Base-by-base conservation (phyloP, 2,329 filamentous ascomycete genomes). In the Fonsecaea multimorphosa region DNA sequence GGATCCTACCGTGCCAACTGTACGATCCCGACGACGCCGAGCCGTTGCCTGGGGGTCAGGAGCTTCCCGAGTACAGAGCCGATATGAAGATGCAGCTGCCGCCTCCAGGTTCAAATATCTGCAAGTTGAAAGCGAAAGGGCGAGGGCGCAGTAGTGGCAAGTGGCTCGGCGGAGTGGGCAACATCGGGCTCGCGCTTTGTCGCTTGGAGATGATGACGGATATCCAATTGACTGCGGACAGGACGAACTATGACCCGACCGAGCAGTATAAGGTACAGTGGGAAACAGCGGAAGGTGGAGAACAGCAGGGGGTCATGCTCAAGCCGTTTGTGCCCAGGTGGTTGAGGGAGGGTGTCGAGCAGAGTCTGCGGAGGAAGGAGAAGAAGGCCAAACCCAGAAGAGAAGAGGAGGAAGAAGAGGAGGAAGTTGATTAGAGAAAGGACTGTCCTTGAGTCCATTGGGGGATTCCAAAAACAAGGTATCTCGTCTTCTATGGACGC, bases 201-300 rank as follows among this genome's bases (percentile, higher is more conserved):
- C 87, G 94, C 29, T 79, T 98, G 72, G 93, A 96, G 80, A 89
- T 89, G 75, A 97, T 97, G 93, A 96, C 92, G 4, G 90, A 92
- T 74, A 80, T 95, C 55, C 82, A 82, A 36, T 80, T 95, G 61
- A 90, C 90, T 1, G 90, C 88, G 63, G 87, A 90, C 68, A 84
- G 85, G 0, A 85, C 85, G 4, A 80, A 80, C 24, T 91, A 83
- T 74, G 86, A 81, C 65, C 83, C 85, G 0, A 83, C 82, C 0
- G 84, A 88, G 64, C 85, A 90, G 77, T 91, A 90, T 72, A 81
- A 86, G 65, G 76, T 91, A 34, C 79, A 83, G 34, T 83, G 82
- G 81, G 79, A 76, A 31, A 77, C 70, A 3, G 14, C 76, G 76
- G 62, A 66, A 75, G 72, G 1, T 74, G 74, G 22, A 24, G 73